Evolutionary conservation across 1,284 basidiomycete genomes (phyloP).

Genomic region (Austropuccinia psidii): DNA sequence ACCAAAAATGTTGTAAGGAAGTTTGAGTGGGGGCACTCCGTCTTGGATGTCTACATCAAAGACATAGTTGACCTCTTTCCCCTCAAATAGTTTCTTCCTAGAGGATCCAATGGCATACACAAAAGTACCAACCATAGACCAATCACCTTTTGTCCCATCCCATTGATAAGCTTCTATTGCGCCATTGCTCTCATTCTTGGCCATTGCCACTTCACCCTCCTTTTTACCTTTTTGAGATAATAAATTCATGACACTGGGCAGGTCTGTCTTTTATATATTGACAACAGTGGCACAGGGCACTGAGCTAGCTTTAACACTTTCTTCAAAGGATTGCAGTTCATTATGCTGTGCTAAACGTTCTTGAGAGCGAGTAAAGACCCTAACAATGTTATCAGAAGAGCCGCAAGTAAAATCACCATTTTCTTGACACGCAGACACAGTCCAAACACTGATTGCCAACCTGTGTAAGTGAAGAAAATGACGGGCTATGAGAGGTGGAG

Average conservation of each 20-base stretch:
- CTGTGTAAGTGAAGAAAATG: too few relatives aligned
- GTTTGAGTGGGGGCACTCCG: conserved; percentile 81
- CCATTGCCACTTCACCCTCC: conserved; percentile 29
- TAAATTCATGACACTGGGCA: conserved; percentile 40
- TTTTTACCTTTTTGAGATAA: conserved; percentile 26
- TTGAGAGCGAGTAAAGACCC: conserved; percentile 72
- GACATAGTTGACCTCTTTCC: conserved; percentile 95
- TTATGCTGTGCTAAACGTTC: conserved; percentile 64
- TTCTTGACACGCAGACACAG: conserved; percentile 65
- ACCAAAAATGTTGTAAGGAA: conserved; percentile 87
- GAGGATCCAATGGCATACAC: conserved; percentile 83
- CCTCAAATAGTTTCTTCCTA: conserved; percentile 73
- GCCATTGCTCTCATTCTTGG: conserved; percentile 28
- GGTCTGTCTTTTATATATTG: conserved; percentile 42
- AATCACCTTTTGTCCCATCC: conserved; percentile 61
- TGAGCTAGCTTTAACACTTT: not conserved
- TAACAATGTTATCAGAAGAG: conserved; percentile 74
- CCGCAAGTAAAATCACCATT: conserved; percentile 87
- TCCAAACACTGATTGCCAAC: conserved; percentile 93
- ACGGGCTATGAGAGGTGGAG: too few relatives aligned
- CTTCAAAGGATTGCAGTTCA: conserved; percentile 54
- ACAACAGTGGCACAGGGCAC: conserved; percentile 7
- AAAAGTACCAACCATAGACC: conserved; percentile 92
- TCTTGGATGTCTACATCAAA: conserved; percentile 96
- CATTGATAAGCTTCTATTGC: conserved; percentile 53